A percentile compares a stretch with the other conserved stretches of the same genome.
Conservation (phyloP, 2,329 filamentous ascomycete genomes). For the Coniochaeta prunicola region DNA sequence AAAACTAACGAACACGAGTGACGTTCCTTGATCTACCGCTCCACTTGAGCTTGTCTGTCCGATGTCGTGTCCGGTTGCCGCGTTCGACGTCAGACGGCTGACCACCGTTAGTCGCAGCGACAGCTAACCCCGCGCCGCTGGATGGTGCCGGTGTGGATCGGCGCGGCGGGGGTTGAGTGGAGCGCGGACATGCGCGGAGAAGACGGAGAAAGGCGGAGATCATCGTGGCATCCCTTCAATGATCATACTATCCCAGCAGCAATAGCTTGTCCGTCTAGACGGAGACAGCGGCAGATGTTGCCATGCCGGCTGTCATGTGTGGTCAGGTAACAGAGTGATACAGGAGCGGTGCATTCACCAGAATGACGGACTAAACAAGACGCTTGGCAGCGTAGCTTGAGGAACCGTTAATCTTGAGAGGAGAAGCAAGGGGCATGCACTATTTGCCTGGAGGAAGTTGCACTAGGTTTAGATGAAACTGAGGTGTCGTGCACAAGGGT, state of each 20-base stretch:
- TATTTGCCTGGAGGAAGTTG: too few relatives aligned
- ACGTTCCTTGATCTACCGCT: neutral
- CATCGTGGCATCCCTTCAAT: neutral
- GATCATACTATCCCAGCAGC: neutral
- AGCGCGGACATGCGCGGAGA: neutral
- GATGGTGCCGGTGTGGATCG: neutral
- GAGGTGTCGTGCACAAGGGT: neutral
- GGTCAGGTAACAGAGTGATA: too few relatives aligned
- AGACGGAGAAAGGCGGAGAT: neutral
- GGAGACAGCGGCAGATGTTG: too few relatives aligned
- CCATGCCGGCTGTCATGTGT: too few relatives aligned
- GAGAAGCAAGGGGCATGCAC: too few relatives aligned
- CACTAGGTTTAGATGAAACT: neutral
- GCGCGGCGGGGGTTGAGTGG: neutral
- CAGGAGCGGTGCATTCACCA: too few relatives aligned
- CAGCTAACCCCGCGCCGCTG: neutral
- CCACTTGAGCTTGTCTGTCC: neutral
- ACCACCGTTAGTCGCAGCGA: neutral
- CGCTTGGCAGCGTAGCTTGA: neutral
- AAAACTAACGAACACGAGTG: neutral
- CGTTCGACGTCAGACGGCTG: neutral
- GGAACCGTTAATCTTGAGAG: too few relatives aligned
- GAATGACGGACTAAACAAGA: too few relatives aligned
- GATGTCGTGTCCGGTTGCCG: neutral
- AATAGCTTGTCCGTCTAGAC: too few relatives aligned